phyloP scores from a whole-genome alignment of 1,284 basidiomycete species.

The Pyrrhoderma noxium region DNA sequence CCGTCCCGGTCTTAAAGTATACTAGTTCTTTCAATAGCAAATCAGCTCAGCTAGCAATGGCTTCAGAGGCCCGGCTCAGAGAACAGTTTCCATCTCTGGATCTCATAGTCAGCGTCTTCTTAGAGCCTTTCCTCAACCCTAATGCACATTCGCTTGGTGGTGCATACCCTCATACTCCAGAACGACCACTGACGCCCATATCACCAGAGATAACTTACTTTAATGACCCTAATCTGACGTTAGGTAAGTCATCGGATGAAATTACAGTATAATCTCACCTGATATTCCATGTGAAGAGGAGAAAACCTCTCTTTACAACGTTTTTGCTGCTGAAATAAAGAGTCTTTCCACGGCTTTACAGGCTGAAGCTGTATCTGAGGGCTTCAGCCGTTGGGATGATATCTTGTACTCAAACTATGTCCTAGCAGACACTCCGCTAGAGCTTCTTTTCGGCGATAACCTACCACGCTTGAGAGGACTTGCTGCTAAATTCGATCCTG shows the following conservation, averaged over 20 bases:
- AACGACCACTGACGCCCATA: conserved; percentile 2
- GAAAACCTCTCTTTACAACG: background rate
- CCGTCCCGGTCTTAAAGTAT: conserved; percentile 9
- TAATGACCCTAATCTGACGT: background rate
- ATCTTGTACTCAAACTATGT: conserved; percentile 21
- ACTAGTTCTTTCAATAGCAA: background rate
- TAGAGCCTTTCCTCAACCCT: conserved; percentile 12
- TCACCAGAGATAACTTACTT: conserved; percentile 7
- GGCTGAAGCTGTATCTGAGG: conserved; percentile 8
- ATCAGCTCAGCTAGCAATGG: background rate
- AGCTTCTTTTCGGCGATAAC: conserved; percentile 19
- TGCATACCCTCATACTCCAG: conserved; percentile 12
- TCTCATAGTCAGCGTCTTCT: background rate
- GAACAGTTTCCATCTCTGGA: background rate
- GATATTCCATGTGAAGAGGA: background rate
- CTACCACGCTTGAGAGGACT: conserved; percentile 4
- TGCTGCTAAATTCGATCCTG: conserved; percentile 9
- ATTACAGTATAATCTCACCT: background rate
- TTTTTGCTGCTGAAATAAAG: background rate
- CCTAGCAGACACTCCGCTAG: conserved; percentile 10
- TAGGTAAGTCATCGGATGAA: background rate
- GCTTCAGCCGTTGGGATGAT: conserved; percentile 10
- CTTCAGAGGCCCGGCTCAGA: background rate
- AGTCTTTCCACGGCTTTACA: conserved; percentile 4
- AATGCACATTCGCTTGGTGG: conserved; percentile 10